Conservation (phyloP, 495 filamentous ascomycete genomes). For the Penicillium odoratum region DNA sequence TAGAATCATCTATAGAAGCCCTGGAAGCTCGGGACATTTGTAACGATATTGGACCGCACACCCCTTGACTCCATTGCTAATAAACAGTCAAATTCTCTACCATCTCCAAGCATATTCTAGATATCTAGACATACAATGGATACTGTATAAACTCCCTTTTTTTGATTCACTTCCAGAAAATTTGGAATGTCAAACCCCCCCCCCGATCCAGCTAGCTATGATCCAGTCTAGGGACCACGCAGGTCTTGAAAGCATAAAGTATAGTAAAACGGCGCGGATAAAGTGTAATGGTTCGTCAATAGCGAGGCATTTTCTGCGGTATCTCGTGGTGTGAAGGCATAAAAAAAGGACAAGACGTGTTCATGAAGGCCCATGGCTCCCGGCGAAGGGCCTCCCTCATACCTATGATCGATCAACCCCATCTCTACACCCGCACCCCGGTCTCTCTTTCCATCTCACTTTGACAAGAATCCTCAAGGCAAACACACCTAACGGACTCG, state of each 20-base stretch:
- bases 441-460: conserved; percentile 6
- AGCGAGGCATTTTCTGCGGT: conserved; percentile 36
- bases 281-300: conserved; percentile 31
- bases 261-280: conserved; percentile 15
- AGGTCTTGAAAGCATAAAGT: conserved; percentile 3
- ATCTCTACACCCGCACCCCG: conserved; percentile 10
- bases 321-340: conserved; percentile 31
- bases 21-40: neutral
- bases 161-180: neutral
- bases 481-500: conserved; percentile 7
- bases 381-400: conserved; percentile 17
- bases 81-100: conserved; percentile 19
- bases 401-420: conserved; percentile 10
- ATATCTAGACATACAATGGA: neutral
- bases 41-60: neutral
- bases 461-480: conserved; percentile 8
- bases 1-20: too few relatives aligned
- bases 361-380: conserved; percentile 27
- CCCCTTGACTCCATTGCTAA: conserved; percentile 10
- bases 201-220: neutral
- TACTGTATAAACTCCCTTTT: neutral
- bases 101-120: conserved; percentile 3
- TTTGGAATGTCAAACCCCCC: neutral
- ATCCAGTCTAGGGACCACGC: neutral
- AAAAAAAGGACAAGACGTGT: conserved; percentile 26